phyloP scores from a whole-genome alignment of 78 protist genomes.

The Chrysochromulina tobinii region DNA sequence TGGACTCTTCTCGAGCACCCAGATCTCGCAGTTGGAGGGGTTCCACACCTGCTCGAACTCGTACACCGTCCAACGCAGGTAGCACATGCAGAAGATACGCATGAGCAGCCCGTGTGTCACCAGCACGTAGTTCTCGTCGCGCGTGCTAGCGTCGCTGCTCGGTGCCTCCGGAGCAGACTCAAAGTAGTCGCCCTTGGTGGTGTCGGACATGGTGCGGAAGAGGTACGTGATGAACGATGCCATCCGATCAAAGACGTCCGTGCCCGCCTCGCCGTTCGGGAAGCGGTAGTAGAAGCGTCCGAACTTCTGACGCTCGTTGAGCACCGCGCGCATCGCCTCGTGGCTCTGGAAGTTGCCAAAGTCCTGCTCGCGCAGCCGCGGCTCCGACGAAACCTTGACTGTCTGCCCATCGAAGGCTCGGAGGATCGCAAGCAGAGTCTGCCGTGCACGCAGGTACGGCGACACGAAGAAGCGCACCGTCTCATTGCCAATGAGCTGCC shows the following conservation, averaged over 20 bases:
- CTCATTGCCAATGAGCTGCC: slow-evolving; percentile 40
- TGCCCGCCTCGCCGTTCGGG: slow-evolving; percentile 63
- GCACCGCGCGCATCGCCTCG: background rate
- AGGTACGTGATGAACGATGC: slow-evolving; percentile 43
- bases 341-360: slow-evolving; percentile 64
- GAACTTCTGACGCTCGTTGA: background rate
- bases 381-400: slow-evolving; percentile 37
- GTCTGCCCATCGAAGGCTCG: background rate
- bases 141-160: background rate
- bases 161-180: background rate
- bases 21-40: slow-evolving; percentile 52
- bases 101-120: slow-evolving; percentile 64
- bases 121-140: background rate
- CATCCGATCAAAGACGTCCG: slow-evolving; percentile 67
- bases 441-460: slow-evolving; percentile 43
- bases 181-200: background rate
- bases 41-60: slow-evolving; percentile 41
- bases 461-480: background rate
- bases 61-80: slow-evolving; percentile 50
- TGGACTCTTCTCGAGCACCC: slow-evolving; percentile 19
- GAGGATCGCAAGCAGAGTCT: background rate
- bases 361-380: slow-evolving; percentile 74
- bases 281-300: slow-evolving; percentile 73
- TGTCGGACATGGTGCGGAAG: background rate
- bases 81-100: slow-evolving; percentile 67